Percentiles rank a stretch among this genome's conserved stretches.
Evolutionary conservation across 148 eudicot species (phyloP).

Genomic region (Spergularia marina): DNA sequence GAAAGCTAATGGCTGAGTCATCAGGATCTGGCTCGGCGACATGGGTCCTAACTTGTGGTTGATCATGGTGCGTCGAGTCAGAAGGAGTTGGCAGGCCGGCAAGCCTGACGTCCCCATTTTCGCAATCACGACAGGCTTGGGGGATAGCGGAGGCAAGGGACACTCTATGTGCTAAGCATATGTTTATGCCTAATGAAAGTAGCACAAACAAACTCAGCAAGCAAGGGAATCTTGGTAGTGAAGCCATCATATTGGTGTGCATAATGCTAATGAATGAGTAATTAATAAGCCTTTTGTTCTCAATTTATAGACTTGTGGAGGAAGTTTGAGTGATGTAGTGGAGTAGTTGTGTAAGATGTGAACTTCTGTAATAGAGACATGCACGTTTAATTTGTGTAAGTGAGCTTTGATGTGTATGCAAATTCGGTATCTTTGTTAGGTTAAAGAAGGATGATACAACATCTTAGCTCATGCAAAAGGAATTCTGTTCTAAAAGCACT

Average conservation of each 20-base stretch:
- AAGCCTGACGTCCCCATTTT: not conserved
- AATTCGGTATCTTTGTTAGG: not conserved
- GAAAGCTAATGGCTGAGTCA: too few relatives aligned
- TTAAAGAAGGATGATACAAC: not conserved
- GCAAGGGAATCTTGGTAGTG: not conserved
- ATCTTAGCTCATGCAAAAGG: not conserved
- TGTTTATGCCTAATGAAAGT: not conserved
- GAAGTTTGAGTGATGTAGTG: not conserved
- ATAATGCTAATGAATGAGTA: not conserved
- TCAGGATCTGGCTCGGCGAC: not conserved
- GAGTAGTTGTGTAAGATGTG: not conserved
- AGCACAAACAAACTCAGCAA: slow-evolving; percentile 8
- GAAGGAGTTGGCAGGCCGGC: not conserved
- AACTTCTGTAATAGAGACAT: too few relatives aligned
- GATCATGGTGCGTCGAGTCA: not conserved
- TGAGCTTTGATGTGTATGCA: not conserved
- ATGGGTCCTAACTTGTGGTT: not conserved
- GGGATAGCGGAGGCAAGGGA: slow-evolving; percentile 8
- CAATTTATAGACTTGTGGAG: slow-evolving; percentile 5
- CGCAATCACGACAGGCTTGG: slow-evolving; percentile 7
- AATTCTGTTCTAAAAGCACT: not conserved
- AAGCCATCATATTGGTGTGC: slow-evolving; percentile 7
- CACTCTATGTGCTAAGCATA: slow-evolving; percentile 21
- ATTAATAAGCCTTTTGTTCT: not conserved
- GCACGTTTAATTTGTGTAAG: not conserved